Percentiles rank a stretch among this genome's conserved stretches.
Conservation (phyloP, 768 basidiomycete species). For the Leccinellum rugosiceps region DNA sequence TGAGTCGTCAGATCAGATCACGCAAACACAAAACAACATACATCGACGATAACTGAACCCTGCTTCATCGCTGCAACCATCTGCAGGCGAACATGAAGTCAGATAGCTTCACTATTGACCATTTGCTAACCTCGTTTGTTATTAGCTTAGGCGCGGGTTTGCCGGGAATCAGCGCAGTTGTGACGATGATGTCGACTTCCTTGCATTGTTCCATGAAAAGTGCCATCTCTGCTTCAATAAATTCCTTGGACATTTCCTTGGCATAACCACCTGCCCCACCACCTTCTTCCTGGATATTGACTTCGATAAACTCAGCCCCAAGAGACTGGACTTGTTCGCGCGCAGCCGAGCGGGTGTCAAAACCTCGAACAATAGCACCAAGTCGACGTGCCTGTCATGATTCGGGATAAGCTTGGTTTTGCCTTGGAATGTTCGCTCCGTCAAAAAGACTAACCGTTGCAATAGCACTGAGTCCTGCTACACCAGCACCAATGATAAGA, state of each 20-base stretch:
- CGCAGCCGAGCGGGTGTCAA: constrained; percentile 82
- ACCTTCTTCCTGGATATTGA: constrained; percentile 75
- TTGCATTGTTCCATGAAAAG: constrained; percentile 85
- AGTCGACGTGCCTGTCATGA: constrained; percentile 65
- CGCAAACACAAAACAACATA: constrained; percentile 13
- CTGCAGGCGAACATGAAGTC: constrained; percentile 23
- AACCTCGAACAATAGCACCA: constrained; percentile 86
- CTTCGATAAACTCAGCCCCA: constrained; percentile 88
- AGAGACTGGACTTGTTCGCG: constrained; percentile 89
- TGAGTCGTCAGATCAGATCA: constrained; percentile 12
- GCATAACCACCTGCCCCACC: constrained; percentile 83
- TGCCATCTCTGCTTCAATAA: constrained; percentile 84
- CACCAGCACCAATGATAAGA: constrained; percentile 84
- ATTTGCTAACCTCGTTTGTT: constrained; percentile 51
- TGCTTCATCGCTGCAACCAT: constrained; percentile 92
- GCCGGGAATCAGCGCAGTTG: constrained; percentile 85
- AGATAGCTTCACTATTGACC: neutral
- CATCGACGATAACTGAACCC: constrained; percentile 84
- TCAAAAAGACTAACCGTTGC: constrained; percentile 53
- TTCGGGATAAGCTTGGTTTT: constrained; percentile 1
- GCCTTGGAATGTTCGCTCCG: neutral
- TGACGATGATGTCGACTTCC: constrained; percentile 87
- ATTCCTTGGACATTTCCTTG: constrained; percentile 88
- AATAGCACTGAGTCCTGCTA: constrained; percentile 86
- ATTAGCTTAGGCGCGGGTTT: constrained; percentile 85